Conservation (phyloP, 768 basidiomycete species). For the Suillus ampliporus region DNA sequence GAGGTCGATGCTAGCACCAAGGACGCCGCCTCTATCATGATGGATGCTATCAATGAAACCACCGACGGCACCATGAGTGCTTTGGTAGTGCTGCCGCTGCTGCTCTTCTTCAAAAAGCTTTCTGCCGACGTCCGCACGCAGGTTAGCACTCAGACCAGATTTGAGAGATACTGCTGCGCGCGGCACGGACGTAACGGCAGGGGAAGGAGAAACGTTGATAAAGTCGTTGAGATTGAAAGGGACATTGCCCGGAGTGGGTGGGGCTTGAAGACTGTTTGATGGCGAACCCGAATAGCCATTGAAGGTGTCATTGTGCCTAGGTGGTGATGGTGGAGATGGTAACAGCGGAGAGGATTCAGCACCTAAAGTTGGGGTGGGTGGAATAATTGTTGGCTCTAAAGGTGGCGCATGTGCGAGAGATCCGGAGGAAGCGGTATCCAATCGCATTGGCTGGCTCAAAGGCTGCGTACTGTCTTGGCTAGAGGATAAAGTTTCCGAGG, state of each 20-base stretch:
- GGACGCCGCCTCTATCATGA: conserved; percentile 31
- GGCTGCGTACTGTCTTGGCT: conserved; percentile 30
- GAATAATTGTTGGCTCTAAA: conserved; percentile 38
- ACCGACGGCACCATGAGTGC: conserved; percentile 14
- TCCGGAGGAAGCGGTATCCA: conserved; percentile 23
- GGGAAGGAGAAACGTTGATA: conserved; percentile 75
- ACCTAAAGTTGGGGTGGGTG: conserved; percentile 39
- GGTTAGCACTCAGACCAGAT: conserved; percentile 50
- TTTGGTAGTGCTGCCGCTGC: conserved; percentile 44
- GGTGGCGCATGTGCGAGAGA: conserved; percentile 32
- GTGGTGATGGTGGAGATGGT: conserved; percentile 30
- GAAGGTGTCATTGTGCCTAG: conserved; percentile 24
- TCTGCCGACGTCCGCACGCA: conserved; percentile 67
- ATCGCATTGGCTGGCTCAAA: conserved; percentile 22
- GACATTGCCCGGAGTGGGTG: conserved; percentile 42
- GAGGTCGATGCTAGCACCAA: conserved; percentile 39
- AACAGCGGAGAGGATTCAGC: conserved; percentile 30
- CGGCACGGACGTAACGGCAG: conserved; percentile 43
- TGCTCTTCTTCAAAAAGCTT: conserved; percentile 77
- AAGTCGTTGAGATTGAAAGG: conserved; percentile 74
- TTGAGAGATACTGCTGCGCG: conserved; percentile 38
- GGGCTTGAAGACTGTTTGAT: conserved; percentile 28
- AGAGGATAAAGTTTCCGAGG: conserved; percentile 29
- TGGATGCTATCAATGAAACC: conserved; percentile 28
- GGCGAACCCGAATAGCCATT: conserved; percentile 10